A percentile compares a stretch with the other conserved stretches of the same genome.
Conservation (phyloP, 2,329 filamentous ascomycete species). For the Aspergillus thermomutatus region DNA sequence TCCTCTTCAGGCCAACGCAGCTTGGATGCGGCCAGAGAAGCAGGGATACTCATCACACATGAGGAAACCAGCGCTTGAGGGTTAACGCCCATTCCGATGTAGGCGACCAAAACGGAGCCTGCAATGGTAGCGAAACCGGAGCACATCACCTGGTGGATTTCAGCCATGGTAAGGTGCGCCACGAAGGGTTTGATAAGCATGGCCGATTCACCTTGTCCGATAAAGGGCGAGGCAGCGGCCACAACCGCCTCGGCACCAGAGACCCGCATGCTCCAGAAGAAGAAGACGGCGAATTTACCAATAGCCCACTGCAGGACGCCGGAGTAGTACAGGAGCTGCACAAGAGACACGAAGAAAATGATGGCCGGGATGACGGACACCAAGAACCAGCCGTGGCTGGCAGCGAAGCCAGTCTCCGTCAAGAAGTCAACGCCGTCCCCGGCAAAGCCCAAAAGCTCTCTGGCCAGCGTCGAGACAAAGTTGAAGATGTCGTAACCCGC, state of each 20-base stretch:
- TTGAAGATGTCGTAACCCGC: conserved; percentile 88
- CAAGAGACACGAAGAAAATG: conserved; percentile 93
- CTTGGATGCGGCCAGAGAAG: conserved; percentile 84
- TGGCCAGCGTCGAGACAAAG: conserved; percentile 75
- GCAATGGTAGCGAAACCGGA: conserved; percentile 92
- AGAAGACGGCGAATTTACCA: conserved; percentile 80
- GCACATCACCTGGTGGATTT: conserved; percentile 89
- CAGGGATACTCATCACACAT: conserved; percentile 94
- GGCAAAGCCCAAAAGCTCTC: conserved; percentile 72
- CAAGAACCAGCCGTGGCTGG: conserved; percentile 65
- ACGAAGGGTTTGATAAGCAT: conserved; percentile 90
- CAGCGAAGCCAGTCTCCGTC: conserved; percentile 46
- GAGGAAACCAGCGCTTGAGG: conserved; percentile 82
- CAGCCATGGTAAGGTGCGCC: conserved; percentile 77
- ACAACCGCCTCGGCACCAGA: conserved; percentile 93
- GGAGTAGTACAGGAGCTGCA: conserved; percentile 79
- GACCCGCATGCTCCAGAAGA: conserved; percentile 85
- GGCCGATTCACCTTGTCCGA: conserved; percentile 89
- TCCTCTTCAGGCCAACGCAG: conserved; percentile 85
- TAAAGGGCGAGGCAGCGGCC: conserved; percentile 87
- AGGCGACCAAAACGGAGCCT: conserved; percentile 80
- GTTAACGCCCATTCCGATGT: conserved; percentile 79
- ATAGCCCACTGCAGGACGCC: conserved; percentile 87
- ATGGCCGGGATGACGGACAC: conserved; percentile 80
- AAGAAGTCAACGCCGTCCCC: conserved; percentile 71